Conservation (phyloP, 352 stramenopile species). For the Peronospora farinosa region DNA sequence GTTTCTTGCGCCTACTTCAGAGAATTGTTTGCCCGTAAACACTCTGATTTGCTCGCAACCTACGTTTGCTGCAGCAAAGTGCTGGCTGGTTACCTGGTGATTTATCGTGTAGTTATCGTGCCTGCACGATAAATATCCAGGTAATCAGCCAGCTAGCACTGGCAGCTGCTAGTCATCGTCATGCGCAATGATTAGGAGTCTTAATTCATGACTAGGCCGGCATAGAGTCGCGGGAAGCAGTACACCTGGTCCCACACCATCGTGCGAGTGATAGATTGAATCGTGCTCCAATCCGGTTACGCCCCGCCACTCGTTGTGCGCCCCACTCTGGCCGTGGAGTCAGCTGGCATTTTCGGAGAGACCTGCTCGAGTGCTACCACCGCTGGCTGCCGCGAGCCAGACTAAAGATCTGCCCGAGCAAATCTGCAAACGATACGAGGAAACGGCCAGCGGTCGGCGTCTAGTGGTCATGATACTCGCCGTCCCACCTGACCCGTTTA, state of each 20-base stretch:
- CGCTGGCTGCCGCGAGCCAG: background rate
- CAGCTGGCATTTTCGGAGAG: constrained; percentile 9
- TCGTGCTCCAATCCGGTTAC: too few species aligned
- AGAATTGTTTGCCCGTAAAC: too few species aligned
- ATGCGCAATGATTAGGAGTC: too few species aligned
- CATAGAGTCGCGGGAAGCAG: constrained; percentile 3
- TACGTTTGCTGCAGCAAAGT: too few species aligned
- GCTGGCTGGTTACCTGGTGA: too few species aligned
- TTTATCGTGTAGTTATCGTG: too few species aligned
- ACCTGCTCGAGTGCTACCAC: background rate
- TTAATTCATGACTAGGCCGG: background rate
- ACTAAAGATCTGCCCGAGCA: constrained; percentile 16
- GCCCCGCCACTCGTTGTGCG: constrained; percentile 6
- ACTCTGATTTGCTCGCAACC: constrained; percentile 6
- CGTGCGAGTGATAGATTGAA: constrained; percentile 11
- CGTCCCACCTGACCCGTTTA: constrained; percentile 7
- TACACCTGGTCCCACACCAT: constrained; percentile 15
- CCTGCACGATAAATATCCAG: too few species aligned
- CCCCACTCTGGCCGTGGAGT: background rate
- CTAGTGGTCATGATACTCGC: constrained; percentile 8
- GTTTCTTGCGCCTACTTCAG: too few species aligned
- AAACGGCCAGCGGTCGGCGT: too few species aligned
- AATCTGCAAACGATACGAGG: constrained; percentile 13
- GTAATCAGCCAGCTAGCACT: too few species aligned
- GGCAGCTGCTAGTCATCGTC: background rate